Conservation (phyloP, 1,284 basidiomycete species). For the Puccinia novopanici region DNA sequence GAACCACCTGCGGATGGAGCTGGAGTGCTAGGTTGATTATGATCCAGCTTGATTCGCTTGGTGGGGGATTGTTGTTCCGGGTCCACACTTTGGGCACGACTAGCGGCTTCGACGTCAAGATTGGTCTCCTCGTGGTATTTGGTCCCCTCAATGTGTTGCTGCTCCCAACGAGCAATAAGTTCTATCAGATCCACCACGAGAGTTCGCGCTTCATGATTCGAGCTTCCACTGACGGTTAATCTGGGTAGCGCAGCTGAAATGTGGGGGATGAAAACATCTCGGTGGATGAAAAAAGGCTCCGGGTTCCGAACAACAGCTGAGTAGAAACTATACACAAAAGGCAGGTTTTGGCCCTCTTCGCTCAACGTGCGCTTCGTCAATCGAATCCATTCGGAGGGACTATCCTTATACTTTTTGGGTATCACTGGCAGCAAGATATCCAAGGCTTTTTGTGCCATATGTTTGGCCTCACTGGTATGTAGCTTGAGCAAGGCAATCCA, state of each 20-base stretch:
- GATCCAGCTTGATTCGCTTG: constrained; percentile 51
- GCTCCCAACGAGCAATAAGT: constrained; percentile 61
- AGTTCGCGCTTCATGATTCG: constrained; percentile 77
- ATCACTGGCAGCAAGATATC: constrained; percentile 89
- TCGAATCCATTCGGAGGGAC: constrained; percentile 81
- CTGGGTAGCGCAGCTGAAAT: constrained; percentile 88
- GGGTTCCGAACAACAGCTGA: constrained; percentile 89
- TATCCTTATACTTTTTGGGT: constrained; percentile 63
- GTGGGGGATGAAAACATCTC: constrained; percentile 91
- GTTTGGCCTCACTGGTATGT: constrained; percentile 74
- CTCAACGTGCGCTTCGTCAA: constrained; percentile 81
- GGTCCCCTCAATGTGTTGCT: constrained; percentile 64
- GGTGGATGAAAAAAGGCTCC: constrained; percentile 87
- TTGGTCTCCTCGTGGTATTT: constrained; percentile 56
- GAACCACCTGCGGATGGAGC: constrained; percentile 49
- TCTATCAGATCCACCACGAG: constrained; percentile 61
- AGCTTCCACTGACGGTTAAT: constrained; percentile 71
- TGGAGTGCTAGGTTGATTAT: constrained; percentile 43
- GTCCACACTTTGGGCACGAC: constrained; percentile 49
- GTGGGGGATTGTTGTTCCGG: constrained; percentile 47
- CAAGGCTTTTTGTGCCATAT: constrained; percentile 80
- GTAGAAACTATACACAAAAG: constrained; percentile 85
- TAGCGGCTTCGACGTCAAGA: not conserved
- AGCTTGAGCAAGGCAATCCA: constrained; percentile 87
- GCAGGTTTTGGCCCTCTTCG: constrained; percentile 81